Conservation (phyloP, 768 basidiomycete genomes). For the Termitomyces sp. region DNA sequence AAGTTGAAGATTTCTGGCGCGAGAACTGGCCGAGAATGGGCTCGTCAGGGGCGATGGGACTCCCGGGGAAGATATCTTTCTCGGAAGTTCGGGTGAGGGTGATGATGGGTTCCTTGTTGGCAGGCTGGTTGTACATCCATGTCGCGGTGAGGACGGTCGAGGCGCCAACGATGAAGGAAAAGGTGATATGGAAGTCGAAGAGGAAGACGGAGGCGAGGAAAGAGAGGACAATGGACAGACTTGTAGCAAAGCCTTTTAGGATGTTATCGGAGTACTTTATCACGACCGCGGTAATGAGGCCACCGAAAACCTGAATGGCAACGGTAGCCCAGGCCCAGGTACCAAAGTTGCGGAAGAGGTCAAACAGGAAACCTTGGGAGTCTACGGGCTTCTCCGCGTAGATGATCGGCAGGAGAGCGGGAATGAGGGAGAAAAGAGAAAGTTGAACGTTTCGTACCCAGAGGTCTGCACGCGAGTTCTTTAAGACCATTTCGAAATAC, state of each 20-base stretch:
- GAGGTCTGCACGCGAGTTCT: slow-evolving; percentile 75
- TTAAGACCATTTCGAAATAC: slow-evolving; percentile 92
- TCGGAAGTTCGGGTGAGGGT: slow-evolving; percentile 19
- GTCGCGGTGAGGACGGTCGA: slow-evolving; percentile 84
- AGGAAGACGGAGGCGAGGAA: slow-evolving; percentile 90
- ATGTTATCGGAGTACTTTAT: slow-evolving; percentile 98
- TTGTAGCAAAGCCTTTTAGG: slow-evolving; percentile 96
- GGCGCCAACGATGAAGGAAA: slow-evolving; percentile 81
- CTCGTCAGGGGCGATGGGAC: slow-evolving; percentile 39
- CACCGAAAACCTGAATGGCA: slow-evolving; percentile 84
- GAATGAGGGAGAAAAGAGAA: slow-evolving; percentile 84
- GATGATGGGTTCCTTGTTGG: slow-evolving; percentile 25
- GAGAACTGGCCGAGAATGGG: slow-evolving; percentile 59
- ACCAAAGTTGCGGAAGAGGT: slow-evolving; percentile 83
- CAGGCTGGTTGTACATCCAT: slow-evolving; percentile 89
- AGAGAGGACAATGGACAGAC: slow-evolving; percentile 87
- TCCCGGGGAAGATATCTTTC: slow-evolving; percentile 21
- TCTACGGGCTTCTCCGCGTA: slow-evolving; percentile 36
- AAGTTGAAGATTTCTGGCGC: slow-evolving; percentile 32
- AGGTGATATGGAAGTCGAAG: slow-evolving; percentile 87
- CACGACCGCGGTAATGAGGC: slow-evolving; percentile 89
- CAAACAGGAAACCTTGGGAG: slow-evolving; percentile 44
- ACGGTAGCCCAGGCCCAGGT: slow-evolving; percentile 97
- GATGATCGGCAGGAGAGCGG: slow-evolving; percentile 79
- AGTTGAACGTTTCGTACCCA: slow-evolving; percentile 92